A percentile compares a stretch with the other conserved stretches of the same genome.
phyloP scores from a whole-genome alignment of 2,329 filamentous ascomycete species.

The Fusarium sublunatum region DNA sequence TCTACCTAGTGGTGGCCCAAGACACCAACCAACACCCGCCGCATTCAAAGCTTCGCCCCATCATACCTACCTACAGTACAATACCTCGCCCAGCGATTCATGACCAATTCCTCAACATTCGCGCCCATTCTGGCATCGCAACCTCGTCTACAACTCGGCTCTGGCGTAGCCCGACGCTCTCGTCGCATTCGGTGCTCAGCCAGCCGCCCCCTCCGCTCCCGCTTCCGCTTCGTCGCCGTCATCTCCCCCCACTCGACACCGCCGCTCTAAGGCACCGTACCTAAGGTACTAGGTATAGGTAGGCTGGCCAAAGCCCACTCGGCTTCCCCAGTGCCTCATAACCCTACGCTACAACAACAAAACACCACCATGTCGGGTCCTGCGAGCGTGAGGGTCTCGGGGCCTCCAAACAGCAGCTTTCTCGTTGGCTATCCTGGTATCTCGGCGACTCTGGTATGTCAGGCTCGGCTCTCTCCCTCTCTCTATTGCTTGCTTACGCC shows the following conservation, averaged over 20 bases:
- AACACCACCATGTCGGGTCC: slow-evolving; percentile 45
- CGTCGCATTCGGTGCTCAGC: slow-evolving; percentile 39
- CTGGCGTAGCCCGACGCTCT: slow-evolving; percentile 40
- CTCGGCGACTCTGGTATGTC: slow-evolving; percentile 91
- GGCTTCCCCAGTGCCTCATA: slow-evolving; percentile 25
- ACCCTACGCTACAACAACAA: slow-evolving; percentile 27
- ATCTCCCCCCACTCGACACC: slow-evolving; percentile 39
- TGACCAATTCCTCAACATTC: slow-evolving; percentile 38
- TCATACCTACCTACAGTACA: slow-evolving; percentile 14
- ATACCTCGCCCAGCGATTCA: slow-evolving; percentile 36
- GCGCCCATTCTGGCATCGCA: slow-evolving; percentile 30
- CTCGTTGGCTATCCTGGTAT: slow-evolving; percentile 98
- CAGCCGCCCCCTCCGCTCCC: slow-evolving; percentile 34
- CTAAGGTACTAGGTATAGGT: no score
- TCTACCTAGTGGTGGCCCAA: slow-evolving; percentile 22
- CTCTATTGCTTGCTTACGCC: slow-evolving; percentile 5
- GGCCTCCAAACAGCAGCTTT: slow-evolving; percentile 96
- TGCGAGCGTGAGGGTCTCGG: slow-evolving; percentile 86
- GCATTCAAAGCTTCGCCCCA: slow-evolving; percentile 25
- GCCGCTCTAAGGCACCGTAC: slow-evolving; percentile 29
- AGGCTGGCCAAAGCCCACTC: slow-evolving; percentile 9
- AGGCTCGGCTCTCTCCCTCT: slow-evolving; percentile 29
- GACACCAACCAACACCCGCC: slow-evolving; percentile 24
- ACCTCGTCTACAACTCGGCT: slow-evolving; percentile 24
- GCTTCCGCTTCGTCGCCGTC: slow-evolving; percentile 37